Evolutionary conservation across 1,284 basidiomycete species (phyloP).

Genomic region (Irpex lacteus): DNA sequence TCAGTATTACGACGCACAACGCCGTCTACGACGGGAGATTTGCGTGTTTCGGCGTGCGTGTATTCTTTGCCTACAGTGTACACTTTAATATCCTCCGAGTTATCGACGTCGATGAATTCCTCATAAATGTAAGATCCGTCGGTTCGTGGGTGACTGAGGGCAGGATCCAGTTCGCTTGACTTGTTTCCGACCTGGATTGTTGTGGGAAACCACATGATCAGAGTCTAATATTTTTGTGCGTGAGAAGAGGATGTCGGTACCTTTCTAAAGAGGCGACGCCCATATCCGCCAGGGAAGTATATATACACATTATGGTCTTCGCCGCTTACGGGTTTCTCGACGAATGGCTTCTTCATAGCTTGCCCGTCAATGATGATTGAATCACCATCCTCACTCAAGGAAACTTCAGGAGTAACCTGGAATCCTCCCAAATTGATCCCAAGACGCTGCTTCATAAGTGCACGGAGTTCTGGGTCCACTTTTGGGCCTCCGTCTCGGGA

Average conservation of each 20-base stretch:
- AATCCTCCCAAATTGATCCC: constrained; percentile 74
- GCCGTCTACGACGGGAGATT: constrained; percentile 98
- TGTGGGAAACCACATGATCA: constrained; percentile 5
- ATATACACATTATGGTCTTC: constrained; percentile 99
- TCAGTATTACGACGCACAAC: constrained; percentile 97
- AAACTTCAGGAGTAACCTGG: constrained; percentile 77
- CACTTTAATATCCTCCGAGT: constrained; percentile 99
- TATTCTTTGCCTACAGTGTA: constrained; percentile 97
- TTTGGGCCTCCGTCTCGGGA: constrained; percentile 94
- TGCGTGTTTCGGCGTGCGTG: constrained; percentile 97
- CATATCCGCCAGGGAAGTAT: constrained; percentile 94
- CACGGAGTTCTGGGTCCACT: constrained; percentile 72
- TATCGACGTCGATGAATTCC: constrained; percentile 97
- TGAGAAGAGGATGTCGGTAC: constrained; percentile 38
- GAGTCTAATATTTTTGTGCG: background rate
- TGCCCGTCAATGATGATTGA: constrained; percentile 88
- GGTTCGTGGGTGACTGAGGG: constrained; percentile 81
- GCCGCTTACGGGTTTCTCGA: constrained; percentile 97
- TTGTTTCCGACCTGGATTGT: constrained; percentile 89
- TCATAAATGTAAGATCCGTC: constrained; percentile 99
- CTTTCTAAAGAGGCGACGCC: constrained; percentile 91
- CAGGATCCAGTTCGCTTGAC: constrained; percentile 91
- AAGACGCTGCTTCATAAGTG: constrained; percentile 71
- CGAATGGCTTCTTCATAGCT: constrained; percentile 94
- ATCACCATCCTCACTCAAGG: constrained; percentile 80